A percentile compares a stretch with the other conserved stretches of the same genome.
Evolutionary conservation across 73 alveolate species (phyloP).

Genomic region (Stentor roeselii): DNA sequence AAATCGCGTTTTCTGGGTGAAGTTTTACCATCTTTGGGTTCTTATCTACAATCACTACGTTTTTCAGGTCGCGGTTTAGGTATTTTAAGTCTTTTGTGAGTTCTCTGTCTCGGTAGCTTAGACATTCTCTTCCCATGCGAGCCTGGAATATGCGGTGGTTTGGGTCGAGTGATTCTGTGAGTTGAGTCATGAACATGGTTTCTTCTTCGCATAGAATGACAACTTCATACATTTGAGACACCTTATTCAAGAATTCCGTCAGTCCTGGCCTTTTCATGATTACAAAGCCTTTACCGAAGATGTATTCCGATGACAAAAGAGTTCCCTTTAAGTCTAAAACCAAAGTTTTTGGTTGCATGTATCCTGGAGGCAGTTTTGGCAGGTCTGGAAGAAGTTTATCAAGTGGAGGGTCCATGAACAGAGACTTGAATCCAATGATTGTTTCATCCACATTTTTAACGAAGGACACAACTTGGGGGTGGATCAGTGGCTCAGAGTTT

Average conservation of each 20-base stretch:
- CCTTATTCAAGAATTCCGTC: constrained; percentile 59
- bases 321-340: constrained; percentile 77
- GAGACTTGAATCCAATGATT: not conserved
- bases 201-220: constrained; percentile 88
- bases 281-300: constrained; percentile 59
- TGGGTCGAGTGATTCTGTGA: constrained; percentile 73
- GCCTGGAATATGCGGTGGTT: constrained; percentile 57
- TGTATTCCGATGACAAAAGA: constrained; percentile 64
- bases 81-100: constrained; percentile 74
- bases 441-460: not conserved
- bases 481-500: not conserved
- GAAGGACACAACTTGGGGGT: not conserved
- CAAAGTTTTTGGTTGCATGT: constrained; percentile 73
- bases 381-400: constrained; percentile 76
- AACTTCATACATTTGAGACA: constrained; percentile 70
- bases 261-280: constrained; percentile 82
- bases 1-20: constrained; percentile 70
- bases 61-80: constrained; percentile 71
- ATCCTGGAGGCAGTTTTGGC: constrained; percentile 73
- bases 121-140: constrained; percentile 79
- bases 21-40: constrained; percentile 53
- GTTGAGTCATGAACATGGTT: constrained; percentile 41
- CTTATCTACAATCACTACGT: constrained; percentile 62
- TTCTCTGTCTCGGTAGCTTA: constrained; percentile 63
- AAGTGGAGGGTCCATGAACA: constrained; percentile 63